phyloP scores from a whole-genome alignment of 306 rosid genomes.

The Dicorynia guianensis region DNA sequence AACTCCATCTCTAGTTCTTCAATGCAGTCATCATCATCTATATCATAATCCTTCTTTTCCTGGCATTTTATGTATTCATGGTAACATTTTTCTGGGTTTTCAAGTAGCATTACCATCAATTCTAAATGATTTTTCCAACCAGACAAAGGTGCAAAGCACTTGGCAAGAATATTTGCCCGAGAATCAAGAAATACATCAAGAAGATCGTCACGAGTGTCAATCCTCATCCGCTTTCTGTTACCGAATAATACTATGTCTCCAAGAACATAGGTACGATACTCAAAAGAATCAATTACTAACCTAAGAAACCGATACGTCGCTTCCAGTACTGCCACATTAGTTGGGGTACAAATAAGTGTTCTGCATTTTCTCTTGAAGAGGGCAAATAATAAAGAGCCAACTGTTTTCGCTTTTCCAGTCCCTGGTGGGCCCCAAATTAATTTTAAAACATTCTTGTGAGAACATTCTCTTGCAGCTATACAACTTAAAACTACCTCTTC shows the following conservation, averaged over 20 bases:
- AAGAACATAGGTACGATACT: conserved; percentile 49
- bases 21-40: conserved; percentile 32
- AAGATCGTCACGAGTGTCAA: conserved; percentile 46
- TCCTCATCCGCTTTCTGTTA: conserved; percentile 43
- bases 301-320: conserved; percentile 46
- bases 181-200: conserved; percentile 51
- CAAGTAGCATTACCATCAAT: conserved; percentile 39
- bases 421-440: conserved; percentile 60
- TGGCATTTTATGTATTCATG: conserved; percentile 27
- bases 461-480: conserved; percentile 52
- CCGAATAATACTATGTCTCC: conserved; percentile 54
- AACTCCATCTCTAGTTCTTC: conserved; percentile 37
- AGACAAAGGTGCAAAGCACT: conserved; percentile 52
- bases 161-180: conserved; percentile 43
- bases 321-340: conserved; percentile 52
- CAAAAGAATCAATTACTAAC: conserved; percentile 45
- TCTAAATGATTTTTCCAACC: conserved; percentile 56
- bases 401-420: conserved; percentile 57
- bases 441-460: conserved; percentile 44
- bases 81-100: conserved; percentile 47
- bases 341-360: conserved; percentile 60
- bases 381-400: conserved; percentile 44
- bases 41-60: conserved; percentile 34
- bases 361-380: conserved; percentile 48
- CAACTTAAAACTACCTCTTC: conserved; percentile 51